Evolutionary conservation across 2,329 filamentous ascomycete genomes (phyloP), one percentile per base, ranked within the genome.

Genomic region (Teratosphaeria destructans): DNA sequence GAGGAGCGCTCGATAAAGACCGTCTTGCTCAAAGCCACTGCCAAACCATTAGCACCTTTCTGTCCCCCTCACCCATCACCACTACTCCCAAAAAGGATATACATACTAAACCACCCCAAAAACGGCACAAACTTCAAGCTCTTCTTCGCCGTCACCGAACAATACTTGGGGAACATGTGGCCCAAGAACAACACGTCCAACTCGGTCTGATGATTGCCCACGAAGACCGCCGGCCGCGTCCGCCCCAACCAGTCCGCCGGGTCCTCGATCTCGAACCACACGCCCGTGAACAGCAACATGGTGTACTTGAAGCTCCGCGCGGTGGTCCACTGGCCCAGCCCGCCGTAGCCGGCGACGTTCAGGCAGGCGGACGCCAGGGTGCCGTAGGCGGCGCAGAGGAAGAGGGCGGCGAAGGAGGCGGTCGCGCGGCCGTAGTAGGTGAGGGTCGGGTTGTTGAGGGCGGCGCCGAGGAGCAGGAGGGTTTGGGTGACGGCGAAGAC

Each of bases 1-100:
- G 95, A 96, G 68, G 85, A 84, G 71, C 94, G 89, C 75, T 99
- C 90, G 77, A 99, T 95, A 77, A 97, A 99, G 70, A 99, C 87
- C 65, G 90, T 89, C 64, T 92, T 91, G 65, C 86, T 91, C 61
- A 96, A 81, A 55, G 84, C 75, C 79, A 81, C 77, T 79, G 61
- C n/a, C 47, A 23, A 26, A 23, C 3, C 5, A 39, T 57, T 34
- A 55, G 49, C n/a, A 19, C 16, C 23, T 12, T 8, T 27, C 43
- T 5, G 23, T 5, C 43, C 19, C 19, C 19, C 16, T 7, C 16
- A n/a, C 23, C 19, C 43, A 2, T 6, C 16, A 43, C n/a, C 5
- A 23, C 23, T 23, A 23, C 43, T 4, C 43, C 6, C 14, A 6
- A 49, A 8, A 12, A 52, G 16, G 5, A 7, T 43, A 52, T 11